These are phyloP conservation scores for Sindora glabra DNA, from an alignment of 306 rosid genomes.

Conservation along the genomic window DNA sequence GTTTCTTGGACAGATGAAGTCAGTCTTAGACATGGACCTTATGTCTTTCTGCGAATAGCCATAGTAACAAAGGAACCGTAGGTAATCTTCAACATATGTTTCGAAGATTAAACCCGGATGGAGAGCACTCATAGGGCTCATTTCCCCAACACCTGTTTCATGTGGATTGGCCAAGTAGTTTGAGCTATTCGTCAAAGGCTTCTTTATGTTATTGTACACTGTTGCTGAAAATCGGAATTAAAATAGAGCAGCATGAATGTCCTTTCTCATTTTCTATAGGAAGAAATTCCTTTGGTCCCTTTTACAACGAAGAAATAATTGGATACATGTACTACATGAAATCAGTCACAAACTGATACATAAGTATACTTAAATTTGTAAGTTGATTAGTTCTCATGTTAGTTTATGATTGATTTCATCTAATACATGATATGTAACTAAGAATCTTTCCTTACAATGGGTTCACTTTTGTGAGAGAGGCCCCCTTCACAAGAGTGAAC, in stretches of 20 bases:
- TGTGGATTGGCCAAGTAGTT: slow-evolving; percentile 52
- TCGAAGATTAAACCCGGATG: slow-evolving; percentile 83
- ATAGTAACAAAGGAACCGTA: slow-evolving; percentile 65
- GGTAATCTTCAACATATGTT: slow-evolving; percentile 40
- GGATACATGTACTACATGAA: too few species aligned
- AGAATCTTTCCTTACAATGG: too few species aligned
- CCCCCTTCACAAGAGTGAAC: too few species aligned
- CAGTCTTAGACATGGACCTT: slow-evolving; percentile 47
- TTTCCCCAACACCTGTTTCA: slow-evolving; percentile 84
- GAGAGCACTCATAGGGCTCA: slow-evolving; percentile 72
- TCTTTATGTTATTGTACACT: slow-evolving; percentile 53
- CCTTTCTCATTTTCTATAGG: neutral
- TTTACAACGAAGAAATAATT: too few species aligned
- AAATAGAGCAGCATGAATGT: neutral
- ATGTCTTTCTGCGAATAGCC: slow-evolving; percentile 60
- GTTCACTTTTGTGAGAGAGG: too few species aligned
- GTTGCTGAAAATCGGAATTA: slow-evolving; percentile 48
- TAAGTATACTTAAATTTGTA: too few species aligned
- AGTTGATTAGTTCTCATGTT: too few species aligned
- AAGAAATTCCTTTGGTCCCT: too few species aligned
- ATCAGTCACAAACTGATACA: too few species aligned
- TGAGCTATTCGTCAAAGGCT: slow-evolving; percentile 64
- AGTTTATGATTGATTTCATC: too few species aligned
- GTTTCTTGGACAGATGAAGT: slow-evolving; percentile 61
- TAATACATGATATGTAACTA: too few species aligned